A percentile compares a stretch with the other conserved stretches of the same genome.
Evolutionary conservation across 192 early-diverging fungal species (phyloP).

Genomic region (Cladochytrium replicatum): DNA sequence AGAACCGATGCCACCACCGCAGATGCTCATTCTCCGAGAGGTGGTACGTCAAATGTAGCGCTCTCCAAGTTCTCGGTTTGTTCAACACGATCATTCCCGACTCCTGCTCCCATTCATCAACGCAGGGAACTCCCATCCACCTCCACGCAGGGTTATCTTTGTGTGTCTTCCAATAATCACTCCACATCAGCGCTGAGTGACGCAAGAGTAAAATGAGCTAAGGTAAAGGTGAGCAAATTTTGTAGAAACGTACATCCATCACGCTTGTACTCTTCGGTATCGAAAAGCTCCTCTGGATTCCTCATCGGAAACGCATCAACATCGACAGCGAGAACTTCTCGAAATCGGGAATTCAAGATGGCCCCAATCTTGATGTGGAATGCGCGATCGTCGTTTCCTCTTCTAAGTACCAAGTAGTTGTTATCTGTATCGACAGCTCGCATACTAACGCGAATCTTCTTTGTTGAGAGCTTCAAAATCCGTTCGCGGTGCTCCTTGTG

Average conservation of each 20-base stretch:
- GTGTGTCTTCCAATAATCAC: conserved; percentile 32
- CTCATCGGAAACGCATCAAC: conserved; percentile 28
- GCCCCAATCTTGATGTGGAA: conserved; percentile 28
- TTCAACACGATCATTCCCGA: conserved; percentile 22
- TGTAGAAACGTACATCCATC: too few species aligned
- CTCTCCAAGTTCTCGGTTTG: conserved; percentile 17
- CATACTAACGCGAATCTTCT: neutral
- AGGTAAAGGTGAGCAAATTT: too few species aligned
- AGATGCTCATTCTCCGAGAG: conserved; percentile 19
- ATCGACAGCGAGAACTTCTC: conserved; percentile 23
- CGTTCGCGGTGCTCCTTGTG: neutral
- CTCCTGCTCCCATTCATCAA: conserved; percentile 29
- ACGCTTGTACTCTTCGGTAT: conserved; percentile 11
- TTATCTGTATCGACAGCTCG: neutral
- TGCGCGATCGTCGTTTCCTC: neutral
- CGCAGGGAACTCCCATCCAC: conserved; percentile 16
- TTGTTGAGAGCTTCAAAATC: neutral
- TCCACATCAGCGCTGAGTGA: conserved; percentile 34
- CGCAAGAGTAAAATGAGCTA: too few species aligned
- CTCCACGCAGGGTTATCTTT: conserved; percentile 25
- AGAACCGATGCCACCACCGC: conserved; percentile 14
- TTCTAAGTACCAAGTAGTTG: neutral
- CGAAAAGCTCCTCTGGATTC: conserved; percentile 25
- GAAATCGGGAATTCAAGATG: conserved; percentile 24
- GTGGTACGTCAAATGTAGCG: conserved; percentile 23